Conservation (phyloP, 208 protist species). For the Leishmania mexicana region DNA sequence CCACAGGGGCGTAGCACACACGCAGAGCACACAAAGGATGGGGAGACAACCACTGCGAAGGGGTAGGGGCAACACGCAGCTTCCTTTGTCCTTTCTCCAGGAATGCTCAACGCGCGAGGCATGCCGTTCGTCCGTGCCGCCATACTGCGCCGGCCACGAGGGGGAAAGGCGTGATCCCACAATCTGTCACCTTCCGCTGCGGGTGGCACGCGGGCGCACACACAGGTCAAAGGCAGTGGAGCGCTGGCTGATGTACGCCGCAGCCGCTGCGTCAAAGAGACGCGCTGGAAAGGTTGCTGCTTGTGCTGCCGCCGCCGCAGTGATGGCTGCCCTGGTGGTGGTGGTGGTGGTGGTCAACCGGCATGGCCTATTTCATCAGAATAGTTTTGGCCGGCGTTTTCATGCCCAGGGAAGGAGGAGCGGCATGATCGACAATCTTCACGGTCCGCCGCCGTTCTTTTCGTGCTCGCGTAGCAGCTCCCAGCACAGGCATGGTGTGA, state of each 20-base stretch:
- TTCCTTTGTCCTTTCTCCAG: neutral
- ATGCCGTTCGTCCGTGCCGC: neutral
- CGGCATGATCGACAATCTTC: neutral
- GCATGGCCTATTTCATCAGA: neutral
- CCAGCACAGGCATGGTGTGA: neutral
- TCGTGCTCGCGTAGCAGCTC: neutral
- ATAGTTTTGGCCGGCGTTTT: neutral
- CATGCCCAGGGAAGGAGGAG: neutral
- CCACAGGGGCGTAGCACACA: neutral
- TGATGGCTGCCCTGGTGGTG: neutral
- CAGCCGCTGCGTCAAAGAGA: too few species aligned
- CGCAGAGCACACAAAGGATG: neutral
- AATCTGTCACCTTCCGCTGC: neutral
- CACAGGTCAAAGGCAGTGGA: neutral
- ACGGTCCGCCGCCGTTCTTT: neutral
- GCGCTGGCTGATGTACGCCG: neutral
- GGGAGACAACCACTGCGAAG: neutral
- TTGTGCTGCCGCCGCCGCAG: too few species aligned
- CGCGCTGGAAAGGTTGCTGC: too few species aligned
- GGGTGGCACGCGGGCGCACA: too few species aligned
- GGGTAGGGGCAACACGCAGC: neutral
- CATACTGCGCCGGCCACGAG: neutral
- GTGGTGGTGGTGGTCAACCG: neutral
- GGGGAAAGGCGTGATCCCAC: neutral
- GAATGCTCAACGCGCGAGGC: neutral